Conservation (phyloP, 345 rosid species). For the Gynandropsis gynandra region DNA sequence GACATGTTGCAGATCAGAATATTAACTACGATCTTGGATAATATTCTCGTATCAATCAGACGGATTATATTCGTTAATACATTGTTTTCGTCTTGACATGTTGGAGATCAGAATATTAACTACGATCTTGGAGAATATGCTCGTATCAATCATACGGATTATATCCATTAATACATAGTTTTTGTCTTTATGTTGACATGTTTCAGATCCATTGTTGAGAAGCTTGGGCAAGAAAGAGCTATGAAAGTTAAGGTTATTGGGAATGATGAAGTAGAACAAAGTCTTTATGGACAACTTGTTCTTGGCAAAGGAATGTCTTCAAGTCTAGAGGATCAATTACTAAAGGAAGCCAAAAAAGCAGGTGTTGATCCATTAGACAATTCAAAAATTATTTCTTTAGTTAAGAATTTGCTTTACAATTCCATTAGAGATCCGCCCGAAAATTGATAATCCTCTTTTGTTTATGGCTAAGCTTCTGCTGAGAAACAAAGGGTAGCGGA, state of each 20-base stretch:
- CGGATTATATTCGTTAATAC: too few relatives aligned
- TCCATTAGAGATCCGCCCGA: conserved; percentile 3
- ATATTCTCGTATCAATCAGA: too few relatives aligned
- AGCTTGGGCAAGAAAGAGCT: conserved; percentile 68
- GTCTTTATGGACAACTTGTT: conserved; percentile 76
- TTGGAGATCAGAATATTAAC: too few relatives aligned
- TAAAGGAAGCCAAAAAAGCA: conserved; percentile 73
- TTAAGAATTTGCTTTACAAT: conserved; percentile 6
- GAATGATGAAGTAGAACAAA: conserved; percentile 53
- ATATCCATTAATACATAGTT: neutral
- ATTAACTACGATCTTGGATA: too few relatives aligned
- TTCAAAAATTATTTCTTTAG: conserved; percentile 1
- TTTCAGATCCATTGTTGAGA: conserved; percentile 61
- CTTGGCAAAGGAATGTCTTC: conserved; percentile 50
- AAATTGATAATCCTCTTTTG: conserved; percentile 10
- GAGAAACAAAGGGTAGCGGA: conserved; percentile 85
- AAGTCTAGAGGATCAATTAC: conserved; percentile 62
- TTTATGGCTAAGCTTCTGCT: conserved; percentile 53
- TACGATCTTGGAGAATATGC: neutral
- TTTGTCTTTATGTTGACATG: neutral
- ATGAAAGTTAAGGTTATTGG: conserved; percentile 59
- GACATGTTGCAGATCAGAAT: too few relatives aligned
- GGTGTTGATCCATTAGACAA: conserved; percentile 30
- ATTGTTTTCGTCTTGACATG: too few relatives aligned
- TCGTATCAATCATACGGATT: too few relatives aligned